Percentiles rank a stretch among this genome's conserved stretches.
These are phyloP conservation scores for Rosa multiflora DNA, from an alignment of 306 rosid species.

Conservation along the genomic window DNA sequence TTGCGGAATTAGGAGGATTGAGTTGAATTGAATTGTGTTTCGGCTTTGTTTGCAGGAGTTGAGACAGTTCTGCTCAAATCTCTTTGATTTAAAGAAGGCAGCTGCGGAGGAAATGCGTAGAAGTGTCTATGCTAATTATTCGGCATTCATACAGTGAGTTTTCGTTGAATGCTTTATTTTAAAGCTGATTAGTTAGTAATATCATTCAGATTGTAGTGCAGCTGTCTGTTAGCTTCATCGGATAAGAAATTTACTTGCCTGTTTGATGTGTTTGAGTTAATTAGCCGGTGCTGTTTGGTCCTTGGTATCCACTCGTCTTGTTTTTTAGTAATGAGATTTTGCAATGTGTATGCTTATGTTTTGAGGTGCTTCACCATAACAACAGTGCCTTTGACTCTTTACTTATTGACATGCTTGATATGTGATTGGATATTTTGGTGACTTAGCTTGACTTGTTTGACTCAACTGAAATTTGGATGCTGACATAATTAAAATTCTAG, in stretches of 20 bases:
- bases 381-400: background rate
- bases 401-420: background rate
- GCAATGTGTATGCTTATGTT: background rate
- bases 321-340: background rate
- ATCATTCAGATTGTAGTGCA: background rate
- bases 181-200: background rate
- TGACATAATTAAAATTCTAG: background rate
- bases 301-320: background rate
- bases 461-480: background rate
- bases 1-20: background rate
- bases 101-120: conserved; percentile 99
- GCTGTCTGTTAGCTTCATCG: background rate
- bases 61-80: conserved; percentile 83
- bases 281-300: background rate
- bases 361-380: background rate
- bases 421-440: background rate
- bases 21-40: background rate
- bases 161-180: conserved; percentile 15
- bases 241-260: background rate
- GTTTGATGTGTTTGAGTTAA: background rate
- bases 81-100: conserved; percentile 82
- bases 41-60: conserved; percentile 59
- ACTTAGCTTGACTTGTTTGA: background rate
- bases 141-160: conserved; percentile 92
- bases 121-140: conserved; percentile 97